A percentile compares a stretch with the other conserved stretches of the same genome.
Evolutionary conservation across 306 rosid genomes (phyloP).

Genomic region (Aeschynomene evenia): DNA sequence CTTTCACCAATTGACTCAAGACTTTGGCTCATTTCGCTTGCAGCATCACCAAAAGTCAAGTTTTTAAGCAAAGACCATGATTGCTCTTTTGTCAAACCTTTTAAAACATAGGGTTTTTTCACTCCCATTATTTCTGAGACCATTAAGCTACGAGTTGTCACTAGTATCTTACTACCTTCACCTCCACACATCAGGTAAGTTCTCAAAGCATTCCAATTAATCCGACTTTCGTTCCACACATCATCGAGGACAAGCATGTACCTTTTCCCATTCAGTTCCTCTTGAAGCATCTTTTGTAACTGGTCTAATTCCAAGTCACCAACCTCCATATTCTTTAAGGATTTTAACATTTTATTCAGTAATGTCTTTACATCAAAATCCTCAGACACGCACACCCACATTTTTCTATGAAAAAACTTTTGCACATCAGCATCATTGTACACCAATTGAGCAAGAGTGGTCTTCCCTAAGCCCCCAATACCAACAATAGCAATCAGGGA

Average conservation of each 20-base stretch:
- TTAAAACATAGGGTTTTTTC: background rate
- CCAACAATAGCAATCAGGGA: slow-evolving; percentile 1
- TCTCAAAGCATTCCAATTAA: too few species aligned
- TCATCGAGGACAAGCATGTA: too few species aligned
- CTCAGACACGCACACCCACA: too few species aligned
- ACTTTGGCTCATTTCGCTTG: background rate
- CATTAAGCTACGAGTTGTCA: background rate
- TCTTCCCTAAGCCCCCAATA: slow-evolving; percentile 25
- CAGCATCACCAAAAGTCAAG: background rate
- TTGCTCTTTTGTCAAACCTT: background rate
- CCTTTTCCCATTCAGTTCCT: too few species aligned
- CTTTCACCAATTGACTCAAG: background rate
- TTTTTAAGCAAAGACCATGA: background rate
- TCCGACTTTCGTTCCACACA: too few species aligned
- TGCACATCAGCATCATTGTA: too few species aligned
- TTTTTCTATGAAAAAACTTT: too few species aligned
- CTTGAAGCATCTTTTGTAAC: too few species aligned
- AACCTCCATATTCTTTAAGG: background rate
- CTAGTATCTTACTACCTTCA: background rate
- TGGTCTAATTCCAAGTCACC: too few species aligned
- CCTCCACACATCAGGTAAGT: too few species aligned
- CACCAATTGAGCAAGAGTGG: slow-evolving; percentile 3
- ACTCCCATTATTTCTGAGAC: slow-evolving; percentile 3
- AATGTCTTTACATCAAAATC: background rate
- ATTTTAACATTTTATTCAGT: background rate